Conservation (phyloP, 305 asterid genomes). For the Lippia alba region DNA sequence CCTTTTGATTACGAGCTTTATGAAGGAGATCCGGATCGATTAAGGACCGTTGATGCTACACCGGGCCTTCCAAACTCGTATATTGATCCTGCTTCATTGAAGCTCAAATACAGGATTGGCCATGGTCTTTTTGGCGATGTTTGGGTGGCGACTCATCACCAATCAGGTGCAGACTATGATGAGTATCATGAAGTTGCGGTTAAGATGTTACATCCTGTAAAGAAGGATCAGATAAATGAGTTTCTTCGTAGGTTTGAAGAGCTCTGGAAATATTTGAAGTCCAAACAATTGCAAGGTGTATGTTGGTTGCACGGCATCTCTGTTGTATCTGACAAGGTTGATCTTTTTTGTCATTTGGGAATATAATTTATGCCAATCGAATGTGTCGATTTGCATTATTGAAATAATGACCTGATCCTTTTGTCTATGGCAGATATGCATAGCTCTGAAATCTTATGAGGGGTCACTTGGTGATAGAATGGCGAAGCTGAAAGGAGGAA, state of each 20-base stretch:
- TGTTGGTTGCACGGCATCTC: conserved; percentile 76
- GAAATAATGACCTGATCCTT: conserved; percentile 3
- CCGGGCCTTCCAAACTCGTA: conserved; percentile 33
- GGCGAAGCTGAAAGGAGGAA: conserved; percentile 57
- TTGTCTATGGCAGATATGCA: conserved; percentile 52
- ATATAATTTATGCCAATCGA: neutral
- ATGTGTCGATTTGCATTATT: conserved; percentile 11
- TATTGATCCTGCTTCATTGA: conserved; percentile 56
- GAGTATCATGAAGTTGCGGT: conserved; percentile 72
- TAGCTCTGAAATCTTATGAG: conserved; percentile 62
- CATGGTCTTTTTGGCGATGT: conserved; percentile 70
- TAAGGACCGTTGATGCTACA: conserved; percentile 38
- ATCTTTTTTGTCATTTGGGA: conserved; percentile 20
- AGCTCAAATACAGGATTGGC: conserved; percentile 66
- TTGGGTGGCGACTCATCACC: conserved; percentile 72
- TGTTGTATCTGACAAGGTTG: conserved; percentile 42
- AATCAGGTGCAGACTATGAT: conserved; percentile 55
- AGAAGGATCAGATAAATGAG: conserved; percentile 43
- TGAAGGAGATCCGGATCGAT: conserved; percentile 40
- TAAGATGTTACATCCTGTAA: conserved; percentile 59
- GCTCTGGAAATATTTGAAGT: conserved; percentile 43
- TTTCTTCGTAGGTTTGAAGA: conserved; percentile 45
- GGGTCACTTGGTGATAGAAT: conserved; percentile 61
- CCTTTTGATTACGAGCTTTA: conserved; percentile 45
- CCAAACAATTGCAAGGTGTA: conserved; percentile 48